Conservation (phyloP, 768 basidiomycete species). For the Tylopilus felleus region DNA sequence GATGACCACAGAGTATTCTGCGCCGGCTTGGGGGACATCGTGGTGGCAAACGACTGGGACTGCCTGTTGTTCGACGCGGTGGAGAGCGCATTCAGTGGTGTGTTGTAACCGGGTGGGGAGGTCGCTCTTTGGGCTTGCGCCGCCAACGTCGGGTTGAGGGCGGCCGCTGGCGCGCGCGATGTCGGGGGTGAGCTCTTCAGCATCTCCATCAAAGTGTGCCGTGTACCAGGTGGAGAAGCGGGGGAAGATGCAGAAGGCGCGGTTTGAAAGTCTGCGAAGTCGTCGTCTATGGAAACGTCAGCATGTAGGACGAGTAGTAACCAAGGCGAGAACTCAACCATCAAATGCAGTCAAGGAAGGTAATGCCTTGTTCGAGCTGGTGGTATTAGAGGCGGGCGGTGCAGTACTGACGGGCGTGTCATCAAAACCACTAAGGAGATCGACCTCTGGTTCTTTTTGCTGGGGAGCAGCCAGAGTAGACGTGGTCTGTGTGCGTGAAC, state of each 20-base stretch:
- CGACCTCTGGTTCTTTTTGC: constrained; percentile 51
- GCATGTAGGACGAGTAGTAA: not conserved
- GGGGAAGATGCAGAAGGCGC: constrained; percentile 49
- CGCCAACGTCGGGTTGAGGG: constrained; percentile 5
- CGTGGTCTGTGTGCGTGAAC: constrained; percentile 33
- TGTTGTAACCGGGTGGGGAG: constrained; percentile 26
- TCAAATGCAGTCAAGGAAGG: constrained; percentile 29
- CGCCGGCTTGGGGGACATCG: constrained; percentile 14
- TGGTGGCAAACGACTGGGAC: constrained; percentile 19
- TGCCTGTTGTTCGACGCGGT: constrained; percentile 25
- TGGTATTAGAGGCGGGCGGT: constrained; percentile 11
- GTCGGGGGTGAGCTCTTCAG: constrained; percentile 35
- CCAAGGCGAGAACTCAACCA: constrained; percentile 14
- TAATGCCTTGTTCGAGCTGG: constrained; percentile 30
- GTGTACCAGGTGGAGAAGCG: constrained; percentile 33
- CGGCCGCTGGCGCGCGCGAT: constrained; percentile 10
- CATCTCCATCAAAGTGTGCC: constrained; percentile 47
- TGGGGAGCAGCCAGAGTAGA: constrained; percentile 33
- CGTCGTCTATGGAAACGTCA: constrained; percentile 55
- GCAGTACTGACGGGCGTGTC: constrained; percentile 45
- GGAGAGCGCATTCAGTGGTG: constrained; percentile 22
- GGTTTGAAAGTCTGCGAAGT: constrained; percentile 83
- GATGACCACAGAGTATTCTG: constrained; percentile 25
- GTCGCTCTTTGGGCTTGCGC: constrained; percentile 15
- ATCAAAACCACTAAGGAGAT: constrained; percentile 75